Evolutionary conservation across 805 yeast species (phyloP).

Genomic region (Torulaspora indica): DNA sequence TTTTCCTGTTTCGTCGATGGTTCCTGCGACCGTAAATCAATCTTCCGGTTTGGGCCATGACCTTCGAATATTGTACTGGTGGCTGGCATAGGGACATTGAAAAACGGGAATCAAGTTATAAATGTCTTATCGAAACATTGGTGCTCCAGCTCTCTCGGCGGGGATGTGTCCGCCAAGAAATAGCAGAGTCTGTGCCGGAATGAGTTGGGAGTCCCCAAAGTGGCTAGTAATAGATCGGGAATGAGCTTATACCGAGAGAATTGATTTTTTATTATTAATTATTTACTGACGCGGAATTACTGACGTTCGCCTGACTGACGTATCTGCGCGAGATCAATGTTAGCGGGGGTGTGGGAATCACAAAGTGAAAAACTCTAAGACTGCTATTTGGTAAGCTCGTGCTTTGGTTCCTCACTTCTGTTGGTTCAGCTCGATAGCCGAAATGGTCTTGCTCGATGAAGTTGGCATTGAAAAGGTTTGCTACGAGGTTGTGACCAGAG

Average conservation of each 20-base stretch:
- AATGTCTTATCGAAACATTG: no score
- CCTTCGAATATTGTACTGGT: background rate
- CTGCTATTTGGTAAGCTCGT: background rate
- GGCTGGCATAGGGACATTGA: no score
- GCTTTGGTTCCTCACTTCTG: background rate
- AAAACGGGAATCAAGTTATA: no score
- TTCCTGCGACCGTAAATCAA: background rate
- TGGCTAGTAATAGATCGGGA: background rate
- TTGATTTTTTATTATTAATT: background rate
- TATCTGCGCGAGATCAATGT: conserved; percentile 2
- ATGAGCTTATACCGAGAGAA: background rate
- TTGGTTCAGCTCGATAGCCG: background rate
- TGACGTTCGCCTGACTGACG: conserved; percentile 3
- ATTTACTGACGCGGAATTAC: background rate
- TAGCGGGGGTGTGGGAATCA: background rate
- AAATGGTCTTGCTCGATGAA: conserved; percentile 10
- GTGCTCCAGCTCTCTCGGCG: no score
- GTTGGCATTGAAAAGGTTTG: conserved; percentile 11
- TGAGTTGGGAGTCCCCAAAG: no score
- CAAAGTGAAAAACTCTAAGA: conserved; percentile 2
- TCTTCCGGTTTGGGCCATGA: background rate
- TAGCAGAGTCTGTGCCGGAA: no score
- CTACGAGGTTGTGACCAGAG: conserved; percentile 10
- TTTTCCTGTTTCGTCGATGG: background rate
- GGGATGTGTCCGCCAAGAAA: no score